Conservation (phyloP, 345 rosid genomes). For the Turritis glabra region DNA sequence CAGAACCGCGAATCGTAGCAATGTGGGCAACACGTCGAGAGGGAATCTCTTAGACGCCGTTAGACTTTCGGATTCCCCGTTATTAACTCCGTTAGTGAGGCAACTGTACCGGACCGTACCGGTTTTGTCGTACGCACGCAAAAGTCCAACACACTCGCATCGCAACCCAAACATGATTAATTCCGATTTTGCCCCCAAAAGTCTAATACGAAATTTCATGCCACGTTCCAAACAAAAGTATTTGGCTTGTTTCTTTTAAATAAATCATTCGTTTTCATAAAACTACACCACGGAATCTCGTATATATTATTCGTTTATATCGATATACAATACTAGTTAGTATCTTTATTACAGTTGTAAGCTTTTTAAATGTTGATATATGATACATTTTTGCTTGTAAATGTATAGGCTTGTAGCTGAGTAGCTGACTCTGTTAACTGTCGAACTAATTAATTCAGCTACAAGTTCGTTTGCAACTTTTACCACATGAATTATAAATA, state of each 20-base stretch:
- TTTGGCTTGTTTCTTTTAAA: too few species aligned
- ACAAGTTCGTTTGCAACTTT: too few species aligned
- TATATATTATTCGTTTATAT: background rate
- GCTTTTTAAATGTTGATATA: too few species aligned
- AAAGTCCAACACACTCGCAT: conserved; percentile 21
- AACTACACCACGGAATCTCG: background rate
- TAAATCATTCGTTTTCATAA: background rate
- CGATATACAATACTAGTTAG: too few species aligned
- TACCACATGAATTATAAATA: background rate
- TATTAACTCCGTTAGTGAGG: conserved; percentile 22
- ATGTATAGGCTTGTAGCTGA: too few species aligned
- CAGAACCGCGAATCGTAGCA: conserved; percentile 28
- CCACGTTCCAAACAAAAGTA: background rate
- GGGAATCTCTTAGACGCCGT: conserved; percentile 30
- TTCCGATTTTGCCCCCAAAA: conserved; percentile 17
- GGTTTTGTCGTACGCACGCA: conserved; percentile 30
- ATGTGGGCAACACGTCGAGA: conserved; percentile 38
- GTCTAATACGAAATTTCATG: background rate
- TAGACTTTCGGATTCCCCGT: conserved; percentile 32
- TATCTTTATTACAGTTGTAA: too few species aligned
- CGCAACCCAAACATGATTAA: background rate
- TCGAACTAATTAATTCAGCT: too few species aligned
- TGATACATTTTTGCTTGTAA: too few species aligned
- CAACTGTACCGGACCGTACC: conserved; percentile 38
- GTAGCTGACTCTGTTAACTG: too few species aligned